phyloP scores from a whole-genome alignment of 2,329 filamentous ascomycete genomes.

The Alternaria angustiovoidea region DNA sequence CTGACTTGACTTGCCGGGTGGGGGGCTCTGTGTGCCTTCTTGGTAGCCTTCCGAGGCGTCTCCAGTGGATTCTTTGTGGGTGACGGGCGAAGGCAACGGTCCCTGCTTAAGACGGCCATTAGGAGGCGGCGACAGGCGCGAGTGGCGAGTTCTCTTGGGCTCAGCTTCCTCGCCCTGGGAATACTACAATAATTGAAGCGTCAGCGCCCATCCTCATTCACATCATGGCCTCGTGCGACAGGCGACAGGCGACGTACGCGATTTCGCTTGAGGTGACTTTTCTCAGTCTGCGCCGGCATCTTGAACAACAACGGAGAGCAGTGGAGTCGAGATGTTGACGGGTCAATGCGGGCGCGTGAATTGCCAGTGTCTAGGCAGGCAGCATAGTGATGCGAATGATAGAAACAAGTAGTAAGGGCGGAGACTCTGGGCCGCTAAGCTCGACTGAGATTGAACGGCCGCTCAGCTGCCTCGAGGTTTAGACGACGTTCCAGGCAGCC shows the following conservation, averaged over 20 bases:
- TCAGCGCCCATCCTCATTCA: slow-evolving; percentile 21
- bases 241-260: slow-evolving; percentile 64
- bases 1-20: slow-evolving; percentile 52
- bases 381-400: slow-evolving; percentile 30
- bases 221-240: background rate
- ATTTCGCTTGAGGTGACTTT: slow-evolving; percentile 84
- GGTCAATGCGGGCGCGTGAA: slow-evolving; percentile 33
- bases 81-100: slow-evolving; percentile 83
- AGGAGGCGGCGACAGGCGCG: slow-evolving; percentile 61
- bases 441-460: slow-evolving; percentile 9
- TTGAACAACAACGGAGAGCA: slow-evolving; percentile 13
- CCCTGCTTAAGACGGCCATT: slow-evolving; percentile 60
- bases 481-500: slow-evolving; percentile 25
- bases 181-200: slow-evolving; percentile 59
- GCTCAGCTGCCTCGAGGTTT: slow-evolving; percentile 27
- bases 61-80: slow-evolving; percentile 69
- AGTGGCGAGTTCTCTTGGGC: slow-evolving; percentile 84
- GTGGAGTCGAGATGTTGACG: slow-evolving; percentile 26
- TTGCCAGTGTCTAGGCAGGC: slow-evolving; percentile 24
- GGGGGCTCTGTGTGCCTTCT: slow-evolving; percentile 75
- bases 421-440: slow-evolving; percentile 29
- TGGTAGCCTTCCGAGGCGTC: slow-evolving; percentile 67
- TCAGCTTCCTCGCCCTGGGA: slow-evolving; percentile 71
- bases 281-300: slow-evolving; percentile 71
- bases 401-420: slow-evolving; percentile 18